Evolutionary conservation across 2,329 filamentous ascomycete species (phyloP), one percentile per base, ranked within the genome.

Genomic region (Helotiales sp.): DNA sequence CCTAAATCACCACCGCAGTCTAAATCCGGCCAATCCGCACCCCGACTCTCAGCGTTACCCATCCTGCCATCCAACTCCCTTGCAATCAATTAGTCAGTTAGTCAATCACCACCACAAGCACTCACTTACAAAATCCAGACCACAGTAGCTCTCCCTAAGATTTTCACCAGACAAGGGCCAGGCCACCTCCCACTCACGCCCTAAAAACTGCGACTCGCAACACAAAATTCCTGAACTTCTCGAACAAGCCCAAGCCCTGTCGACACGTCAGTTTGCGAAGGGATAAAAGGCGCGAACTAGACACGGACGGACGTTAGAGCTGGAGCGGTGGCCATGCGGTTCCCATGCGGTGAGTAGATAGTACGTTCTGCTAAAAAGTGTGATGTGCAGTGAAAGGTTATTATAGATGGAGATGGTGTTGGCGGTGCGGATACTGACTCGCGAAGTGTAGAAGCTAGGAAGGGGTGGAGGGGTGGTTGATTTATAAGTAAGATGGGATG

Each of bases 351-450:
- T 45, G 47, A 32, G 34, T 11, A 50, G 20, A n/a, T 49, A 22
- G 43, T 24, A 7, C 22, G 34, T 47, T 50, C 22, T 22, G 11
- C 64, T 69, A 62, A 69, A 58, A 61, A 63, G 6, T 62, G 47
- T 55, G 67, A 64, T 26, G 57, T 62, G 67, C 57, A 69, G 64
- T 52, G 57, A 64, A 66, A 61, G 47, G 7, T 43, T 50, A 11
- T 28, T 37, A 49, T 24, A 34, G n/a, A 50, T 28, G 17, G n/a
- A n/a, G n/a, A n/a, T n/a, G n/a, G n/a, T n/a, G n/a, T n/a, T n/a
- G n/a, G 11, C 17, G 37, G 20, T 45, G 30, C 34, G 22, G 30
- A n/a, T 11, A 58, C 32, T 34, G n/a, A 22, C 30, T 37, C 30
- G 49, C 24, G 49, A 28, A 26, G 20, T n/a, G 52, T 57, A 34